phyloP scores from a whole-genome alignment of 2,329 filamentous ascomycete genomes.

The Aspergillus neoniger region DNA sequence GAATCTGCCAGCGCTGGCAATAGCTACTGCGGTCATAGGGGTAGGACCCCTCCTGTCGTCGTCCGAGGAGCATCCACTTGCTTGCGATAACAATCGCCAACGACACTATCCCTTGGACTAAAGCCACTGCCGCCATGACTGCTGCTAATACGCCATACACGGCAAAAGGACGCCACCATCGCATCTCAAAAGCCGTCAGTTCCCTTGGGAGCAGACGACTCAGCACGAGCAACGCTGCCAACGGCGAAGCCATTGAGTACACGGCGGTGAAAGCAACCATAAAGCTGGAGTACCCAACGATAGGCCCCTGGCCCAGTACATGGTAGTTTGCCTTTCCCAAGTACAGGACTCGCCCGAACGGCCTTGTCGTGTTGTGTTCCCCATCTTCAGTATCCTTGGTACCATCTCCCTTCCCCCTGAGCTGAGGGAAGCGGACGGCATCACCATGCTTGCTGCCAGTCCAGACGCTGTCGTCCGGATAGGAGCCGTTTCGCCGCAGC shows the following conservation, averaged over 20 bases:
- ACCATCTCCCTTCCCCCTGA: slow-evolving; percentile 12
- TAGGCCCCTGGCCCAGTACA: background rate
- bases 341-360: slow-evolving; percentile 57
- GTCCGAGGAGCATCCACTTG: slow-evolving; percentile 58
- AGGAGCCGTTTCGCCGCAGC: slow-evolving; percentile 49
- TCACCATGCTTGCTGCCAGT: slow-evolving; percentile 57
- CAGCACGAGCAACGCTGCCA: background rate
- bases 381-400: slow-evolving; percentile 23
- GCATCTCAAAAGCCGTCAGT: background rate
- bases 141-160: slow-evolving; percentile 1
- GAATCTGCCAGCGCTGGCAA: slow-evolving; percentile 61
- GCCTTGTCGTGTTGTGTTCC: slow-evolving; percentile 27
- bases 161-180: slow-evolving; percentile 11
- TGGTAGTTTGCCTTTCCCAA: slow-evolving; percentile 2
- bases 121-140: background rate
- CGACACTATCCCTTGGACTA: slow-evolving; percentile 38
- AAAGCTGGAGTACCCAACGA: background rate
- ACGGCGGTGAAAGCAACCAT: background rate
- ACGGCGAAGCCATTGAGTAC: background rate
- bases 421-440: slow-evolving; percentile 47
- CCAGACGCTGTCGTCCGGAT: slow-evolving; percentile 51
- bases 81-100: slow-evolving; percentile 47
- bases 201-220: background rate
- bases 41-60: slow-evolving; percentile 54
- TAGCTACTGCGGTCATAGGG: slow-evolving; percentile 61